Conservation (phyloP, 306 rosid genomes). For the Macrotyloma uniflorum region DNA sequence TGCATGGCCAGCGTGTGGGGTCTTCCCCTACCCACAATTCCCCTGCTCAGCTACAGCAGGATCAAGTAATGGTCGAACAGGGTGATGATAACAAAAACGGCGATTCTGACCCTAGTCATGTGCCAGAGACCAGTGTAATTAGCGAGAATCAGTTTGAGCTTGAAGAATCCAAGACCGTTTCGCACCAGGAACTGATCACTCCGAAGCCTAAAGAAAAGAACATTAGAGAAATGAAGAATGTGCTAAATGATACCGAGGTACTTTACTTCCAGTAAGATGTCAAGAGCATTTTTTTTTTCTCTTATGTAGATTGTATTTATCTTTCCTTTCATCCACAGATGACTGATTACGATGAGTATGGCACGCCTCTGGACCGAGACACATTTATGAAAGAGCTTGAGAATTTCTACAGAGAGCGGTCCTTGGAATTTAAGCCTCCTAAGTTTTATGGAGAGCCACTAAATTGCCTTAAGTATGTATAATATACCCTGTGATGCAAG, state of each 20-base stretch:
- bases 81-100: constrained; percentile 27
- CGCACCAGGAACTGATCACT: constrained; percentile 33
- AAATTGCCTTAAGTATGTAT: constrained; percentile 81
- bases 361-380: constrained; percentile 52
- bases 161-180: constrained; percentile 24
- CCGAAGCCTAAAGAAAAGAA: constrained; percentile 47
- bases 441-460: constrained; percentile 81
- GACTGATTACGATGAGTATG: constrained; percentile 61
- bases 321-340: constrained; percentile 41
- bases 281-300: background rate
- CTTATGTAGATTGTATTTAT: background rate
- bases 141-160: constrained; percentile 37
- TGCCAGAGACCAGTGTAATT: constrained; percentile 31
- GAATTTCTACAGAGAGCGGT: constrained; percentile 60
- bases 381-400: constrained; percentile 78
- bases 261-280: background rate
- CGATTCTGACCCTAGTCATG: constrained; percentile 27
- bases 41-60: constrained; percentile 33
- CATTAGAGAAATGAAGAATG: constrained; percentile 45
- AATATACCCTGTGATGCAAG: background rate
- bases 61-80: constrained; percentile 46
- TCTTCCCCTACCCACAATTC: constrained; percentile 23
- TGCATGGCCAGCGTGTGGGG: constrained; percentile 26
- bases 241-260: constrained; percentile 53
- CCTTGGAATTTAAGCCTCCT: constrained; percentile 83